Conservation (phyloP, 805 yeast species). For the Candida suzukii region DNA sequence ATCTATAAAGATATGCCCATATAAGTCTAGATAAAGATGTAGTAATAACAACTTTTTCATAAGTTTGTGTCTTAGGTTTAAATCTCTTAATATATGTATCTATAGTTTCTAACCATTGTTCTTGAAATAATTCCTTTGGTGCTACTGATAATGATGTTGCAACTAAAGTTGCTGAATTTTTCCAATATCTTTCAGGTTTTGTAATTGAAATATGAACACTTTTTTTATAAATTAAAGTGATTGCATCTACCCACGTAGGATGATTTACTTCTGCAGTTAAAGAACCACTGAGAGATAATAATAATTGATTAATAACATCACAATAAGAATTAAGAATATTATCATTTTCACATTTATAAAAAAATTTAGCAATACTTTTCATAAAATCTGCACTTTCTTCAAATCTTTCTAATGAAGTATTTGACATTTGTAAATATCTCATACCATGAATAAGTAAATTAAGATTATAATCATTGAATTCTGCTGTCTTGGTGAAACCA, state of each 20-base stretch:
- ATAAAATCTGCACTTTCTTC: conserved; percentile 93
- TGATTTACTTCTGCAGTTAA: conserved; percentile 93
- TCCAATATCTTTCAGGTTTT: conserved; percentile 50
- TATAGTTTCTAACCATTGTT: conserved; percentile 62
- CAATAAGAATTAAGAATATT: conserved; percentile 72
- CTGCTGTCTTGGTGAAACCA: conserved; percentile 30
- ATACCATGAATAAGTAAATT: conserved; percentile 84
- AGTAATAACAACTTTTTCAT: conserved; percentile 48
- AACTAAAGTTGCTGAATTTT: conserved; percentile 55
- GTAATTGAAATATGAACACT: conserved; percentile 36
- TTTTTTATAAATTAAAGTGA: conserved; percentile 50
- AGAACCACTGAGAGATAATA: conserved; percentile 76
- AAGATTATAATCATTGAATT: conserved; percentile 45
- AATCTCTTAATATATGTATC: conserved; percentile 56
- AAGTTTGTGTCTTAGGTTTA: conserved; percentile 49
- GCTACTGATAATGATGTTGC: conserved; percentile 76
- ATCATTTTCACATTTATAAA: conserved; percentile 55
- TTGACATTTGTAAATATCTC: conserved; percentile 72
- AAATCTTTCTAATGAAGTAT: conserved; percentile 81
- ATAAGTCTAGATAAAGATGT: conserved; percentile 65
- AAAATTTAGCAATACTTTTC: conserved; percentile 80
- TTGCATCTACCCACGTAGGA: conserved; percentile 89
- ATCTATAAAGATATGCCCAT: conserved; percentile 86
- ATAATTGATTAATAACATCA: conserved; percentile 68
- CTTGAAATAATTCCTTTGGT: conserved; percentile 65